Conservation (phyloP, 768 basidiomycete genomes). For the Mrakia frigida region DNA sequence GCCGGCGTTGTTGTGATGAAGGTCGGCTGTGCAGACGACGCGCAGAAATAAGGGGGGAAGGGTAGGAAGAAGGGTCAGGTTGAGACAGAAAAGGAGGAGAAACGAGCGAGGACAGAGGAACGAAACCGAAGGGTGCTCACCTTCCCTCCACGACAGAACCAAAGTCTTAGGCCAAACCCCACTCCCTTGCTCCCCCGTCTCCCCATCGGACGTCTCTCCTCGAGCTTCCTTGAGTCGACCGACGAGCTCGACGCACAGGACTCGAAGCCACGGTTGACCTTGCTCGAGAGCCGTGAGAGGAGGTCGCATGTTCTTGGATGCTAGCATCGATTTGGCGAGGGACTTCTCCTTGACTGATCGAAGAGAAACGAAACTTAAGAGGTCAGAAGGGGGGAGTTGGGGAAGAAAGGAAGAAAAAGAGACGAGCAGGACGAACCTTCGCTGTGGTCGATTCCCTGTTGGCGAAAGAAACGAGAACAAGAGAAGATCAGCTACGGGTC, state of each 20-base stretch:
- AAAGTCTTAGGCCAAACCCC: constrained; percentile 84
- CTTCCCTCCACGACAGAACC: constrained; percentile 69
- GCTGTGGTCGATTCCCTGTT: constrained; percentile 68
- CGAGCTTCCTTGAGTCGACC: constrained; percentile 78
- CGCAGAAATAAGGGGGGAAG: neutral
- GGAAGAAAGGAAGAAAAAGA: neutral
- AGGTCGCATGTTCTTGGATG: constrained; percentile 86
- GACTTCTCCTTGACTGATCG: constrained; percentile 76
- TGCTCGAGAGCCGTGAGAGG: constrained; percentile 67
- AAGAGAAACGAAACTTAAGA: neutral
- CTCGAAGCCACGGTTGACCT: constrained; percentile 83
- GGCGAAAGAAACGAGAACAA: constrained; percentile 1
- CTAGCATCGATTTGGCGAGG: constrained; percentile 82
- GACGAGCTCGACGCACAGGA: constrained; percentile 84
- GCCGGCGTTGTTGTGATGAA: constrained; percentile 10
- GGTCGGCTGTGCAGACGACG: neutral
- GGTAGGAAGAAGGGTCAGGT: neutral
- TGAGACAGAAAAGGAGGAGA: neutral
- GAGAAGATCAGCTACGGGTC: too few relatives aligned
- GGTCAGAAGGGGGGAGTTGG: neutral
- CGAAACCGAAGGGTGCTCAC: constrained; percentile 43
- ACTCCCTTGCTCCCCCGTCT: neutral
- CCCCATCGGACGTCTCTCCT: constrained; percentile 51
- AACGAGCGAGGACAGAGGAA: too few relatives aligned
- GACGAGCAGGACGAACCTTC: constrained; percentile 67